Conservation (phyloP, 495 filamentous ascomycete genomes). For the Aspergillus biplanus region DNA sequence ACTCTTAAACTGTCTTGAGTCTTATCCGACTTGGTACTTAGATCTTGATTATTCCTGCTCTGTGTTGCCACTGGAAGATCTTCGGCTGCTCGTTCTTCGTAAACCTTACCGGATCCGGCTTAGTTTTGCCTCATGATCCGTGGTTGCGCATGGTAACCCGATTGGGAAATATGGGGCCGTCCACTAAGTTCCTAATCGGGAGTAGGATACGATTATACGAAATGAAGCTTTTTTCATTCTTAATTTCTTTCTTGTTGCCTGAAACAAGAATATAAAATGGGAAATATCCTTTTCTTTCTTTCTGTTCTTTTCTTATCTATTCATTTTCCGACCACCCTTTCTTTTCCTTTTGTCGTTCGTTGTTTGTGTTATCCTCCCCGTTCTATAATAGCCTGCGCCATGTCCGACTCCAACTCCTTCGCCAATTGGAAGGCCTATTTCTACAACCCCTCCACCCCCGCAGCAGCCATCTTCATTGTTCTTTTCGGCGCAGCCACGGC, state of each 20-base stretch:
- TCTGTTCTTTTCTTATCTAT: not conserved
- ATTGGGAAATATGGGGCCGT: slow-evolving; percentile 1
- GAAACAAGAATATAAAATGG: not conserved
- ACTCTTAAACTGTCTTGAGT: too few relatives aligned
- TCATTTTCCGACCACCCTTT: not conserved
- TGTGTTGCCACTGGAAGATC: too few relatives aligned
- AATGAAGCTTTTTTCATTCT: not conserved
- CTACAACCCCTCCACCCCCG: slow-evolving; percentile 53
- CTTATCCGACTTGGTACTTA: too few relatives aligned
- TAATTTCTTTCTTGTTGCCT: not conserved
- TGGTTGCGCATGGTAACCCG: not conserved
- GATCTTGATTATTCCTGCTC: too few relatives aligned
- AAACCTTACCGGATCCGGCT: not conserved
- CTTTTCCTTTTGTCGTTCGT: not conserved
- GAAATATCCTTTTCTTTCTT: not conserved
- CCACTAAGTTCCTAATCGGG: not conserved
- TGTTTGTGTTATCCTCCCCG: too few relatives aligned
- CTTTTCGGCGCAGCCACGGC: slow-evolving; percentile 46
- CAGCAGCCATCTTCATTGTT: slow-evolving; percentile 51
- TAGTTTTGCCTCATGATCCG: not conserved
- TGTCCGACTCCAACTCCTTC: not conserved
- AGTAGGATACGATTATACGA: not conserved
- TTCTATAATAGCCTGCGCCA: not conserved
- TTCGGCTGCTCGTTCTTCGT: not conserved
- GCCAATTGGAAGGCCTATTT: slow-evolving; percentile 40